These are phyloP conservation scores for Sporisorium iseilematis-ciliati DNA, from an alignment of 1,284 basidiomycete genomes.

Conservation along the genomic window DNA sequence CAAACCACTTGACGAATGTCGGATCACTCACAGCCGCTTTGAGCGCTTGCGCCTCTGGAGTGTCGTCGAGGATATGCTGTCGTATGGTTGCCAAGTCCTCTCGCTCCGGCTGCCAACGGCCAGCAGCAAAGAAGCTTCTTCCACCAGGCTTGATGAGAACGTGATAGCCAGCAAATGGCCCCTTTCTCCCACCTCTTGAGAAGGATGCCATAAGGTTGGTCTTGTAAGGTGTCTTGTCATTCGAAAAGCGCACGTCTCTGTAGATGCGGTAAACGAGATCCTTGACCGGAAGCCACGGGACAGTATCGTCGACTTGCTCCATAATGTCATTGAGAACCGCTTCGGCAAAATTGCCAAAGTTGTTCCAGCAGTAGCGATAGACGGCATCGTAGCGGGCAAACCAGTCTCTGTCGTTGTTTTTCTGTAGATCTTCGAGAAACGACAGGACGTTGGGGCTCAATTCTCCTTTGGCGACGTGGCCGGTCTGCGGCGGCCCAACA, in stretches of 20 bases:
- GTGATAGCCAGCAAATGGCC: conserved; percentile 77
- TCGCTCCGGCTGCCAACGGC: conserved; percentile 85
- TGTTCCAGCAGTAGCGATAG: conserved; percentile 69
- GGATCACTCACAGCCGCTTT: conserved; percentile 77
- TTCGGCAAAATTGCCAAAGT: conserved; percentile 87
- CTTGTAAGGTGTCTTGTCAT: conserved; percentile 94
- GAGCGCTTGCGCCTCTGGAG: conserved; percentile 76
- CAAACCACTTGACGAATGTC: conserved; percentile 80
- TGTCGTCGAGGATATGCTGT: conserved; percentile 74
- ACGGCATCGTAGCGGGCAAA: conserved; percentile 74
- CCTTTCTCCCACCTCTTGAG: conserved; percentile 82
- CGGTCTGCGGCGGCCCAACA: conserved; percentile 34
- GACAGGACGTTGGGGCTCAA: conserved; percentile 86
- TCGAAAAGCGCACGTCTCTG: conserved; percentile 85
- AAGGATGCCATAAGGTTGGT: conserved; percentile 80
- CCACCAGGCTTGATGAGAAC: conserved; percentile 44
- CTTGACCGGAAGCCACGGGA: conserved; percentile 85
- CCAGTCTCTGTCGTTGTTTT: conserved; percentile 89
- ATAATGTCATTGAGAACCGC: conserved; percentile 77
- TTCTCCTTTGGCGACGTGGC: conserved; percentile 80
- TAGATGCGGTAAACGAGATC: conserved; percentile 79
- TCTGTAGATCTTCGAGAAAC: conserved; percentile 78
- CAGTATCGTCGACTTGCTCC: conserved; percentile 79
- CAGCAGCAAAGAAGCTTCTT: conserved; percentile 80
- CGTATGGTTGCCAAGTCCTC: conserved; percentile 82